A percentile compares a stretch with the other conserved stretches of the same genome.
Evolutionary conservation across 345 rosid genomes (phyloP).

Genomic region (Microcos paniculata): DNA sequence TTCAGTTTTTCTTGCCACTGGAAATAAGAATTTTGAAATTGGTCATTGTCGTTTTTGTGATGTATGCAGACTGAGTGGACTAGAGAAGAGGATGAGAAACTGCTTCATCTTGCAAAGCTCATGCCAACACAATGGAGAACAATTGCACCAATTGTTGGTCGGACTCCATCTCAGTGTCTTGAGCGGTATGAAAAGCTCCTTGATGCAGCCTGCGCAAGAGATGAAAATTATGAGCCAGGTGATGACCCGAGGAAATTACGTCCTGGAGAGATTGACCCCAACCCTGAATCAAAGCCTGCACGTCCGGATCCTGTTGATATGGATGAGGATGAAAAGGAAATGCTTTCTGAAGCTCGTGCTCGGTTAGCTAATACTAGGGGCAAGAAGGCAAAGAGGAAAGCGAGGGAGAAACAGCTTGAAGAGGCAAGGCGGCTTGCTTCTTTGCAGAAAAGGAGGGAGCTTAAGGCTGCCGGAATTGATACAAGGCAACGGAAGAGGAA

Average conservation of each 20-base stretch:
- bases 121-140: conserved; percentile 99
- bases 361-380: conserved; percentile 94
- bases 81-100: conserved; percentile 97
- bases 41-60: conserved; percentile 13
- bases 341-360: conserved; percentile 99
- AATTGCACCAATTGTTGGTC: conserved; percentile 98
- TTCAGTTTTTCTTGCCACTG: background rate
- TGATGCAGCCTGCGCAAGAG: conserved; percentile 96
- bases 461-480: conserved; percentile 98
- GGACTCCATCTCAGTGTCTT: conserved; percentile 98
- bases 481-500: conserved; percentile 78
- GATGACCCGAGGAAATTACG: conserved; percentile 97
- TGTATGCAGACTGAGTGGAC: conserved; percentile 93
- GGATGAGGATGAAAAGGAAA: conserved; percentile 99
- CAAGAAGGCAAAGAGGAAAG: conserved; percentile 96
- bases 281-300: conserved; percentile 98
- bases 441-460: conserved; percentile 92
- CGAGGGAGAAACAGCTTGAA: conserved; percentile 97
- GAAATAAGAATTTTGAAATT: conserved; percentile 5
- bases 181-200: conserved; percentile 97
- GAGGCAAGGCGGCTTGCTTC: conserved; percentile 99
- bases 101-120: conserved; percentile 98
- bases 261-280: conserved; percentile 99
- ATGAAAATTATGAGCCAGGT: conserved; percentile 89
- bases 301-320: conserved; percentile 99